Evolutionary conservation across 371 early-diverging fungal species (phyloP), one percentile per base, ranked within the genome.

Genomic region (Phascolomyces articulosus): DNA sequence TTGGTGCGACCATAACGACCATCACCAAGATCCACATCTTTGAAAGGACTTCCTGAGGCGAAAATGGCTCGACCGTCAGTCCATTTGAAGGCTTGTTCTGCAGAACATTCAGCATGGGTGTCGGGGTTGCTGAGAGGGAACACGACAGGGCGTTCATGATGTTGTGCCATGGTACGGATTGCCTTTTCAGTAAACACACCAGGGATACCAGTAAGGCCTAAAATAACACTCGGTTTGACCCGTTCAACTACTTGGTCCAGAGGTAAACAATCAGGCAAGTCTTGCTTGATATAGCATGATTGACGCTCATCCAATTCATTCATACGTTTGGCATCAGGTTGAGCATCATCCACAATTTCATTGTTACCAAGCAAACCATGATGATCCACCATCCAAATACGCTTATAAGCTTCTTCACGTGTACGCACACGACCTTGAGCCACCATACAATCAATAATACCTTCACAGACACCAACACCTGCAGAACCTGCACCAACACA

Each of bases 401-500:
- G 75, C n/a, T 75, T 69, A 60, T 85, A 84, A 9, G 85, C 86
- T 55, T 86, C 89, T 68, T 86, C 81, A 26, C 86, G 83, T 18
- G 79, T 71, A 29, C 75, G 77, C 40, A 84, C 86, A 13, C 67
- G 70, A 44, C 87, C 85, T 55, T 87, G 87, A 49, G 82, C 83
- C 2, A 86, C 85, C 84, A 88, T 84, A 57, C 82, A 80, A 65
- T 86, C 86, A 41, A 85, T 65, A 53, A 86, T 88, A 55, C 87
- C 86, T 68, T 87, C 87, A 63, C 88, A 86, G 2, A 88, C 87
- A 77, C 90, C 90, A 7, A 88, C 86, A 66, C 88, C 88, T 10
- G 90, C 87, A 24, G 87, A 85, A 3, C 90, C 90, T 20, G 90
- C 87, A 31, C 90, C 90, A 27, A 87, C 85, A 66, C 87, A 88